Base-by-base conservation (phyloP, 352 stramenopile genomes). In the Peronosclerospora sorghi region DNA sequence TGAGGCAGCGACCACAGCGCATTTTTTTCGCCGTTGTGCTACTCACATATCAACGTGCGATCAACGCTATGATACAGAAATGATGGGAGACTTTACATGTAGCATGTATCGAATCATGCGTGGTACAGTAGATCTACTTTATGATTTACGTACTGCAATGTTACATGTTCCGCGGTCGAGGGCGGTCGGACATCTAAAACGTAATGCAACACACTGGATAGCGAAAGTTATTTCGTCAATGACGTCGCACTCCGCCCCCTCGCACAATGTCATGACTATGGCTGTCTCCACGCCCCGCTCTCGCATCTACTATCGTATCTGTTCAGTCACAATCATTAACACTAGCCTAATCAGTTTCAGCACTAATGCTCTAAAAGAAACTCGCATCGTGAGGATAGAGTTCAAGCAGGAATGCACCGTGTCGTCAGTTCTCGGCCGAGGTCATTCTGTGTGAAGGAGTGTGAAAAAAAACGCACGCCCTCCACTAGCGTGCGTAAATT, bases 381-480 rank as follows among this genome's bases (percentile, higher is more conserved):
- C 28, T 35, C 36, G 7, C 9, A n/a, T 42, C 15, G 10, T 5
- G 14, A 35, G 42, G 32, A 38, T 48, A 34, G 32, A 23, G 35
- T 28, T 18, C 4, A 19, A 36, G 1, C 7, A 7, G 14, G 18
- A 21, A 17, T n/a, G n/a, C 14, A 30, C 24, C 42, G 23, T 43
- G 42, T 20, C 27, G 15, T 13, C 23, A 43, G 43, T 35, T 37
- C 9, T 18, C 20, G 43, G 18, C 20, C 30, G 15, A 32, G 10
- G 26, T 48, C 38, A 55, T 26, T 6, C 21, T 26, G 21, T 6
- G 6, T 7, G 21, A 26, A 44, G 34, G 49, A 57, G 43, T 44
- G 42, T 57, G 29, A 42, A 57, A 57, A 37, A 57, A 51, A 40
- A 24, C 26, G 35, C 35, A 34, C 35, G 14, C 24, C 19, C 48